Percentiles rank a stretch among this genome's conserved stretches.
Conservation (phyloP, 345 rosid species). For the Salix udensis region DNA sequence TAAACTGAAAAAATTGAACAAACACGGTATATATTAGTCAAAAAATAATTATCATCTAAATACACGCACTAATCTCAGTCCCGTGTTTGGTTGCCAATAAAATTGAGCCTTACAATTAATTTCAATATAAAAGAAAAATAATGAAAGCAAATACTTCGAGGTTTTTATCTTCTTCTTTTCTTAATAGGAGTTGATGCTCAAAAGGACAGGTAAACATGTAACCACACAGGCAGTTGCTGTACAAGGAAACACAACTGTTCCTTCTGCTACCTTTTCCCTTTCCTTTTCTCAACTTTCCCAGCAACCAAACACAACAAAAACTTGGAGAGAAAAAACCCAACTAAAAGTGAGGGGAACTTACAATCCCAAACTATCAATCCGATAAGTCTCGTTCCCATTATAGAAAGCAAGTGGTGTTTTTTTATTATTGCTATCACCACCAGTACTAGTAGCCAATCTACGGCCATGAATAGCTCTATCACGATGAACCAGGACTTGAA, state of each 20-base stretch:
- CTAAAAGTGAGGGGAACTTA: conserved; percentile 28
- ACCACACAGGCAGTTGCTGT: neutral
- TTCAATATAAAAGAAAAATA: neutral
- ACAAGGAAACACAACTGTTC: neutral
- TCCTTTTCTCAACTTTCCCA: conserved; percentile 6
- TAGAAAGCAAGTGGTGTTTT: conserved; percentile 62
- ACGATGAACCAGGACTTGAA: conserved; percentile 61
- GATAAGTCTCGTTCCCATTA: conserved; percentile 63
- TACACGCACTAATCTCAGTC: neutral
- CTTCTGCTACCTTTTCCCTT: too few species aligned
- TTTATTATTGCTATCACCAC: conserved; percentile 31
- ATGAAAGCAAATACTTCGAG: neutral
- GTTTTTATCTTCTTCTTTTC: neutral
- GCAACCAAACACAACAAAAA: conserved; percentile 7
- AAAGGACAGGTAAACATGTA: neutral
- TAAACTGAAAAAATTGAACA: conserved; percentile 45
- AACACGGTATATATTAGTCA: neutral
- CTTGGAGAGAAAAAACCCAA: neutral
- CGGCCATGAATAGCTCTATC: conserved; percentile 73
- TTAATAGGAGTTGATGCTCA: neutral
- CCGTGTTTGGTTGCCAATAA: conserved; percentile 2
- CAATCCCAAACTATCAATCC: conserved; percentile 57
- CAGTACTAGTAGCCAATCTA: conserved; percentile 31
- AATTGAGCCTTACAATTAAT: neutral
- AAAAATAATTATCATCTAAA: neutral